phyloP scores from a whole-genome alignment of 495 filamentous ascomycete species.

The Aspergillus sclerotioniger region DNA sequence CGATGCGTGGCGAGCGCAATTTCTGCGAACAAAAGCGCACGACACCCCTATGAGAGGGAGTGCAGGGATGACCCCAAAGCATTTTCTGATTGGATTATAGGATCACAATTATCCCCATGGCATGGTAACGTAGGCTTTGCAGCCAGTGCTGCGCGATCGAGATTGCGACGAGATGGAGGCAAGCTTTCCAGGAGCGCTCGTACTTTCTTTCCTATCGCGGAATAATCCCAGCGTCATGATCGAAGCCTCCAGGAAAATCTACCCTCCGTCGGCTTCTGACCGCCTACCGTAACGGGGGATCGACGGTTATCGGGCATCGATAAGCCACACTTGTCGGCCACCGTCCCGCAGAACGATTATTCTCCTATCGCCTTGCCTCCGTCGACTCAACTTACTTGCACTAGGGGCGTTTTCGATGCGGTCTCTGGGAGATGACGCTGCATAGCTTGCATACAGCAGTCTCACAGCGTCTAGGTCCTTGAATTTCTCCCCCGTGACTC shows the following conservation, averaged over 20 bases:
- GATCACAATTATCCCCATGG: conserved; percentile 18
- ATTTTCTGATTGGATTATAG: conserved; percentile 11
- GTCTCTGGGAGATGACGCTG: not conserved
- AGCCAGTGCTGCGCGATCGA: conserved; percentile 17
- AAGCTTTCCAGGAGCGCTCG: conserved; percentile 3
- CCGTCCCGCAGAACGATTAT: not conserved
- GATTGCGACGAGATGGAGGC: conserved; percentile 2
- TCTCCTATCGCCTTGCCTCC: not conserved
- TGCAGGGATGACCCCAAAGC: conserved; percentile 31
- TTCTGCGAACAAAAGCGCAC: conserved; percentile 29
- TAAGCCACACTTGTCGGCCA: conserved; percentile 12
- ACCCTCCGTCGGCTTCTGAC: conserved; percentile 19
- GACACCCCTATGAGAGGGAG: conserved; percentile 38
- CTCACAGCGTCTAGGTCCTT: not conserved
- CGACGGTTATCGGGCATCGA: conserved; percentile 16
- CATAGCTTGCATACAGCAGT: not conserved
- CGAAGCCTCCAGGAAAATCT: conserved; percentile 17
- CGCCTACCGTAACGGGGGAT: conserved; percentile 21
- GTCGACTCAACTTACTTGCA: not conserved
- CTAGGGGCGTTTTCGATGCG: not conserved
- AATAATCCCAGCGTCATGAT: conserved; percentile 29
- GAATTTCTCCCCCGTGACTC: not conserved
- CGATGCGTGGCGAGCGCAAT: conserved; percentile 24
- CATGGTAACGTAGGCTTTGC: conserved; percentile 20
- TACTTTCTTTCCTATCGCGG: conserved; percentile 28